These are phyloP conservation scores for Vavraia culicis DNA, from an alignment of 371 early-diverging fungal species.

Conservation along the genomic window DNA sequence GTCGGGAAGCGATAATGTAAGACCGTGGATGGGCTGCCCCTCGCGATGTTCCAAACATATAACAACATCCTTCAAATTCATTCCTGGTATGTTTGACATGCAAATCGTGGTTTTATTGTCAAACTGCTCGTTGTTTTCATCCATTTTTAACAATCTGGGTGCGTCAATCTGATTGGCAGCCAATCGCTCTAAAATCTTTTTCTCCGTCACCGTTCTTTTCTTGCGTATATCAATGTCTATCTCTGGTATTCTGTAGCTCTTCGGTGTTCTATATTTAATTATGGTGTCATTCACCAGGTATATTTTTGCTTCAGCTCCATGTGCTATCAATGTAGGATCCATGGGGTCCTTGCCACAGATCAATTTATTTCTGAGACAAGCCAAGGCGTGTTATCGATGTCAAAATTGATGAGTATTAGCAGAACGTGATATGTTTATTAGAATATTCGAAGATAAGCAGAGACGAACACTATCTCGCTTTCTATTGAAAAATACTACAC, in stretches of 20 bases:
- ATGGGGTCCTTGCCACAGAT: no score
- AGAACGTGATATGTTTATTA: no score
- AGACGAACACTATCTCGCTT: no score
- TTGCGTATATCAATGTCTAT: slow-evolving; percentile 23
- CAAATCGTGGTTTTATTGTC: slow-evolving; percentile 13
- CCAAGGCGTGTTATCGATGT: no score
- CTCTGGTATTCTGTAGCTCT: slow-evolving; percentile 28
- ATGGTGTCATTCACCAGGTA: slow-evolving; percentile 12
- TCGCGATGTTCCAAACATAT: no score
- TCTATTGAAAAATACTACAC: no score
- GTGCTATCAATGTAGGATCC: no score
- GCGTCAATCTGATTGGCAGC: no score
- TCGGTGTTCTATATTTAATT: slow-evolving; percentile 22
- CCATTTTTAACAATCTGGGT: no score
- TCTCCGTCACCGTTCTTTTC: slow-evolving; percentile 23
- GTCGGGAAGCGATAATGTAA: neutral
- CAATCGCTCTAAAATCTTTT: slow-evolving; percentile 21
- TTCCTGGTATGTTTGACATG: slow-evolving; percentile 29
- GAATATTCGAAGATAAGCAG: no score
- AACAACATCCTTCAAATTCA: slow-evolving; percentile 12
- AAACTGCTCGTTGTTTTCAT: neutral
- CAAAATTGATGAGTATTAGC: no score
- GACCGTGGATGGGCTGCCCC: neutral
- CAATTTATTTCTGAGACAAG: no score
- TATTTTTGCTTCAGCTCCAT: slow-evolving; percentile 37